A percentile compares a stretch with the other conserved stretches of the same genome.
Evolutionary conservation across 2,329 filamentous ascomycete species (phyloP).

Genomic region (Talaromyces funiculosus): DNA sequence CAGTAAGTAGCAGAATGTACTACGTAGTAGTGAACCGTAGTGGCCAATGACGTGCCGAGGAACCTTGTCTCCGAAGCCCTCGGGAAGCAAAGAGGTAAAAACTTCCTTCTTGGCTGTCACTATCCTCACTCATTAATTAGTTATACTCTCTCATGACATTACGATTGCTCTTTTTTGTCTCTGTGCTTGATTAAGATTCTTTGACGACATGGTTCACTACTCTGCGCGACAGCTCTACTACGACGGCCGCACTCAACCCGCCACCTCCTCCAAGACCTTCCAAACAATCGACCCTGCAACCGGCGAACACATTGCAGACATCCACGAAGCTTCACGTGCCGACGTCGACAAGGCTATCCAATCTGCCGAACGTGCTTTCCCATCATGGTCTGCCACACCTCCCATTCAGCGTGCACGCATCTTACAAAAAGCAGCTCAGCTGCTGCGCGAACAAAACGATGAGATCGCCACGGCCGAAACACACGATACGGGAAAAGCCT

Average conservation of each 20-base stretch:
- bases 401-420: conserved; percentile 70
- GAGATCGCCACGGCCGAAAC: conserved; percentile 74
- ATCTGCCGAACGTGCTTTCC: conserved; percentile 67
- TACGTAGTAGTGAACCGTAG: not conserved
- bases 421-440: conserved; percentile 66
- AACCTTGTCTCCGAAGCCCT: not conserved
- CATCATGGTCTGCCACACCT: conserved; percentile 68
- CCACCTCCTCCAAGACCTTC: conserved; percentile 59
- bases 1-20: not conserved
- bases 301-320: conserved; percentile 60
- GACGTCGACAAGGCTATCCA: conserved; percentile 68
- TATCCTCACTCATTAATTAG: not conserved
- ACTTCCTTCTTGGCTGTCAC: not conserved
- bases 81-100: not conserved
- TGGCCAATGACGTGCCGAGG: conserved; percentile 1
- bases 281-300: conserved; percentile 69
- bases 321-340: conserved; percentile 61
- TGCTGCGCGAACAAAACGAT: conserved; percentile 72
- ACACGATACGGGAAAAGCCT: conserved; percentile 79
- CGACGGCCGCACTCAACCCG: conserved; percentile 61
- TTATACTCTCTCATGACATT: not conserved
- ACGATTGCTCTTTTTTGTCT: not conserved
- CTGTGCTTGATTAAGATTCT: not conserved
- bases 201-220: conserved; percentile 35
- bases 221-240: conserved; percentile 64